These are phyloP conservation scores for Candida albicans DNA, from an alignment of 1,139 yeast species.

Conservation along the genomic window DNA sequence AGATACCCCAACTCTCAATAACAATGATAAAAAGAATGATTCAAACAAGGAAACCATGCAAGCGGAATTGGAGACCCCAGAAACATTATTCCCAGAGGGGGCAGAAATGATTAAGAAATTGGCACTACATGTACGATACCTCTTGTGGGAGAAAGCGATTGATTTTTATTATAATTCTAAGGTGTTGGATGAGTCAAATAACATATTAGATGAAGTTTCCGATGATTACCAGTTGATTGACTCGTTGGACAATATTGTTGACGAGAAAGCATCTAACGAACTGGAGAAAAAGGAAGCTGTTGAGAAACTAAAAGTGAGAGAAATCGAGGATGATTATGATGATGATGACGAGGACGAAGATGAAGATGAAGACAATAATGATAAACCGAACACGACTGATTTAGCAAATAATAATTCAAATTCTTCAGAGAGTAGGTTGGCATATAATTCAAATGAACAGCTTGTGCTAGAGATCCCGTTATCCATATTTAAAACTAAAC, in stretches of 20 bases:
- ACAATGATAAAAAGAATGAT: conserved; percentile 8
- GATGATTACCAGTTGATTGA: conserved; percentile 43
- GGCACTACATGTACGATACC: conserved; percentile 65
- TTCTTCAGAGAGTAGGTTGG: conserved; percentile 7
- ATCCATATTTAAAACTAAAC: conserved; percentile 18
- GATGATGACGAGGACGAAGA: conserved; percentile 41
- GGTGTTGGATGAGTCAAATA: conserved; percentile 27
- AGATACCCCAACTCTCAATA: conserved; percentile 6
- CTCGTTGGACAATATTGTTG: conserved; percentile 22
- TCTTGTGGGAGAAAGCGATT: conserved; percentile 74
- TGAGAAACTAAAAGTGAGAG: conserved; percentile 23
- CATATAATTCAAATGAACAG: conserved; percentile 29
- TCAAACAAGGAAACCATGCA: conserved; percentile 12
- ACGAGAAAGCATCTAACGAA: conserved; percentile 17
- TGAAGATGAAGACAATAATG: conserved; percentile 22
- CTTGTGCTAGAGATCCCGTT: conserved; percentile 34
- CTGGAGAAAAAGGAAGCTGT: conserved; percentile 23
- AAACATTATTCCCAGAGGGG: conserved; percentile 48
- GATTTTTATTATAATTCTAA: conserved; percentile 46
- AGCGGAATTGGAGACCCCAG: conserved; percentile 15
- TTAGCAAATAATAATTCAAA: conserved; percentile 8
- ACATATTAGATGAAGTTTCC: conserved; percentile 32
- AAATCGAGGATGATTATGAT: conserved; percentile 44
- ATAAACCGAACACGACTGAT: conserved; percentile 14
- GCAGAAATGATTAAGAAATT: conserved; percentile 50